Conservation (phyloP, 2,329 filamentous ascomycete species). For the Cercospora citrullina region DNA sequence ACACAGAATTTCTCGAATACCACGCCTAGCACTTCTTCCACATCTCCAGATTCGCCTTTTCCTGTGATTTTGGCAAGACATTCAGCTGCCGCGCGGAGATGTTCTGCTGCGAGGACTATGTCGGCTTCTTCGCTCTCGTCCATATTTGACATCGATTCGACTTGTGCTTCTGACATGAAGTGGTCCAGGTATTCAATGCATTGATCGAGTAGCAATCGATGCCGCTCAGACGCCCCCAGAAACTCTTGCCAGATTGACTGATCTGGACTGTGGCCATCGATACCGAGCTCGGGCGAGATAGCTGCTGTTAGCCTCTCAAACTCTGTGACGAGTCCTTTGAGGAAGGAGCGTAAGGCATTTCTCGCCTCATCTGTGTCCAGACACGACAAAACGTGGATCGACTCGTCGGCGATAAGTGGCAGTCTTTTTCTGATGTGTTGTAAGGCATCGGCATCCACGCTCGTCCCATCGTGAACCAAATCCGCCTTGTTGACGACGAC, state of each 20-base stretch:
- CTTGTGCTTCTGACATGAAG: conserved; percentile 64
- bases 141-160: background rate
- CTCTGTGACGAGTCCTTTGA: conserved; percentile 63
- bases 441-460: conserved; percentile 20
- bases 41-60: conserved; percentile 78
- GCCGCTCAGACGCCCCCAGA: conserved; percentile 85
- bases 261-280: conserved; percentile 49
- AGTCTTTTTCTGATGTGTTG: conserved; percentile 43
- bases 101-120: conserved; percentile 86
- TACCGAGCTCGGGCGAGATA: conserved; percentile 38
- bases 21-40: conserved; percentile 92
- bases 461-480: conserved; percentile 31
- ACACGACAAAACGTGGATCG: conserved; percentile 71
- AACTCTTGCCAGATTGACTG: conserved; percentile 75
- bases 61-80: conserved; percentile 86
- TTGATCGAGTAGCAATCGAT: conserved; percentile 74
- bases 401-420: conserved; percentile 46
- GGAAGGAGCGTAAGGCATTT: conserved; percentile 68
- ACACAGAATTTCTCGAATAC: conserved; percentile 83
- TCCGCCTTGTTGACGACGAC: conserved; percentile 64
- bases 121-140: conserved; percentile 60
- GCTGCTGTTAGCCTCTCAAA: conserved; percentile 69
- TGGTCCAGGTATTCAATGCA: conserved; percentile 71
- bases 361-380: conserved; percentile 46
- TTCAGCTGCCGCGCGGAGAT: conserved; percentile 76